Evolutionary conservation across 164 flowering plant species (phyloP).

Genomic region (Nymphaea thermarum): DNA sequence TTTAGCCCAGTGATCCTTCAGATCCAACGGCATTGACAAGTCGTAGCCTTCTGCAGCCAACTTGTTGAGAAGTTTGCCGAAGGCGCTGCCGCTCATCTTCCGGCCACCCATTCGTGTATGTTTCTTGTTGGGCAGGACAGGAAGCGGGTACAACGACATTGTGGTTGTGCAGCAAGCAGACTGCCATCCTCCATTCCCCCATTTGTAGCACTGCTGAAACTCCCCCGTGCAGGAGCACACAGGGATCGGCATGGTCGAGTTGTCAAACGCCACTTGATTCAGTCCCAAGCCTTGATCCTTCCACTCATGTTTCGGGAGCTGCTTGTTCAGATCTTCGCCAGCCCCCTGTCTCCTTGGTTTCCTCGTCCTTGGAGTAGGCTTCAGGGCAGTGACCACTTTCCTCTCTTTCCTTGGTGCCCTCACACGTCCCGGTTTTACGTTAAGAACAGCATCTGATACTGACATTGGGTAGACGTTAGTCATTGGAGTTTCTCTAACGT

Average conservation of each 20-base stretch:
- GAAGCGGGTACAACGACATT: slow-evolving; percentile 58
- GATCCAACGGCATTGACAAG: slow-evolving; percentile 49
- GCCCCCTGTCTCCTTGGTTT: slow-evolving; percentile 14
- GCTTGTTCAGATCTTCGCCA: slow-evolving; percentile 50
- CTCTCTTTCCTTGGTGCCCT: slow-evolving; percentile 20
- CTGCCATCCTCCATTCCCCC: slow-evolving; percentile 88
- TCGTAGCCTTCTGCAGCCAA: slow-evolving; percentile 63
- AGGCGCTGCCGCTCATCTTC: slow-evolving; percentile 75
- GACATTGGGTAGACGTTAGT: slow-evolving; percentile 33
- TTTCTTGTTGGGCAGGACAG: slow-evolving; percentile 57
- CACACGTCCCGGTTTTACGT: slow-evolving; percentile 35
- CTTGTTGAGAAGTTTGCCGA: slow-evolving; percentile 46
- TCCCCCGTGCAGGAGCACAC: slow-evolving; percentile 68
- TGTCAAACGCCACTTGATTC: slow-evolving; percentile 62
- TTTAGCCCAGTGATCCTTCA: slow-evolving; percentile 74
- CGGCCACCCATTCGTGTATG: slow-evolving; percentile 70
- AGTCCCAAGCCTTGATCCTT: slow-evolving; percentile 55
- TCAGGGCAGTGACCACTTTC: neutral
- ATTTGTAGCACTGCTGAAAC: slow-evolving; percentile 60
- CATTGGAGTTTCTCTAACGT: neutral
- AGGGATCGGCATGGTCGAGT: slow-evolving; percentile 60
- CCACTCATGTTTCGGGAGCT: slow-evolving; percentile 47
- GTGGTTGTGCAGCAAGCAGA: slow-evolving; percentile 72
- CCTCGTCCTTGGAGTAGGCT: slow-evolving; percentile 20
- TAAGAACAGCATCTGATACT: slow-evolving; percentile 26